Base-by-base conservation (phyloP, 306 rosid species). In the Castanea crenata region DNA sequence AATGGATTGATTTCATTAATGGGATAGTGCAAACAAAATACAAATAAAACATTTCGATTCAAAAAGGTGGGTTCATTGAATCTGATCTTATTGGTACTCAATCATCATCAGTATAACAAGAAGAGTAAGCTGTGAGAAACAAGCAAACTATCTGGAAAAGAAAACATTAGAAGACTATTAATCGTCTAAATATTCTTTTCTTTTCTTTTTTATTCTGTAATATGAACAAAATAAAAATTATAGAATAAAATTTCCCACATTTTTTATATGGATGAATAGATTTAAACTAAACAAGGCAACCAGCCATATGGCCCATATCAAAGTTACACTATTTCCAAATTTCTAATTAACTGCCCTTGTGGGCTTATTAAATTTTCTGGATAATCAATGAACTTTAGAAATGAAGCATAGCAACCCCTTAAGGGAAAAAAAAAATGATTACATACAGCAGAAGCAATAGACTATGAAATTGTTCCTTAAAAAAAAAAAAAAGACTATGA, bases 21-120 rank as follows among this genome's bases (percentile, higher is more conserved):
- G 38, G 73, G 79, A 55, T 52, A 52, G 14, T 31, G 52, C 77
- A 18, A 5, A 27, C 9, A 13, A 32, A 32, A 16, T 41, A 13
- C 20, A 76, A 10, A 64, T 15, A 25, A 34, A 55, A 20, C 44
- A 16, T 76, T 54, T 5, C 13, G 13, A 11, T 18, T 57, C 34
- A 61, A 18, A 19, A 55, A 19, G 59, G 49, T 23, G 6, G 81
- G 74, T 84, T 18, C 82, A 72, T 23, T 84, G 81, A 64, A 76
- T 73, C 62, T 72, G 73, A 71, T 25, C 79, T 21, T 31, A 54
- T 34, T 78, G 58, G 55, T 74, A 19, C 8, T 20, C 23, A 57
- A 49, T 58, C 67, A 11, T 55, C 25, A 76, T 44, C 67, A 59
- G 18, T 46, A 62, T 46, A 49, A 23, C 3, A 44, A 5, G 29